Percentiles rank a stretch among this genome's conserved stretches.
Evolutionary conservation across 2,329 filamentous ascomycete species (phyloP).

Genomic region (Orbilia quercus): DNA sequence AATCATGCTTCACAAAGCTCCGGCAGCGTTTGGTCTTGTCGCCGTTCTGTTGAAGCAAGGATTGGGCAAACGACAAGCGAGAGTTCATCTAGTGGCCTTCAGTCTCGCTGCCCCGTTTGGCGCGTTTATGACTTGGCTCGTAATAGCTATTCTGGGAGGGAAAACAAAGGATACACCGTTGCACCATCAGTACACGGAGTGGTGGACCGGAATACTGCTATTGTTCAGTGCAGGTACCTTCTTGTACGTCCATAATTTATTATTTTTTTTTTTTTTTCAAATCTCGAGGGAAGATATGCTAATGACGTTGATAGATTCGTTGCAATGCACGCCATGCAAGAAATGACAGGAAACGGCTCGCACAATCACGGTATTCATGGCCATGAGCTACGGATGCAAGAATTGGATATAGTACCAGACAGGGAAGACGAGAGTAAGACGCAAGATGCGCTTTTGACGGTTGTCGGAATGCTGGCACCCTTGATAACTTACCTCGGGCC

Average conservation of each 20-base stretch:
- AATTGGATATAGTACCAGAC: constrained; percentile 57
- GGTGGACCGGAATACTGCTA: constrained; percentile 91
- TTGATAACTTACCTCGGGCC: constrained; percentile 52
- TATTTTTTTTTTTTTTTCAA: not conserved
- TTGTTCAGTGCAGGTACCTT: constrained; percentile 98
- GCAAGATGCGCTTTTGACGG: constrained; percentile 45
- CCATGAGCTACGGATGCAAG: constrained; percentile 64
- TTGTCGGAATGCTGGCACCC: constrained; percentile 44
- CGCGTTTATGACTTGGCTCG: constrained; percentile 82
- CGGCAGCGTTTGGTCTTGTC: constrained; percentile 92
- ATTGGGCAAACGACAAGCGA: constrained; percentile 83
- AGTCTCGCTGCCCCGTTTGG: constrained; percentile 89
- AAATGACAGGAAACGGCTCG: constrained; percentile 62
- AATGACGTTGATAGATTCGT: constrained; percentile 75
- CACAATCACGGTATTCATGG: constrained; percentile 32
- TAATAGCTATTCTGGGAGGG: constrained; percentile 79
- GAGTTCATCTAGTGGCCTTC: constrained; percentile 88
- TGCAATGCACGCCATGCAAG: constrained; percentile 98
- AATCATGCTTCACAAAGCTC: constrained; percentile 97
- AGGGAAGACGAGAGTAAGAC: constrained; percentile 58
- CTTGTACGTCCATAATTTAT: too few relatives aligned
- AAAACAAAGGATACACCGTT: constrained; percentile 72
- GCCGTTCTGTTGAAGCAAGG: constrained; percentile 91
- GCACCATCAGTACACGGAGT: constrained; percentile 63
- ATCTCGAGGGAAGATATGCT: constrained; percentile 48